Evolutionary conservation across 805 yeast genomes (phyloP).

Genomic region (Debaryomyces hansenii): DNA sequence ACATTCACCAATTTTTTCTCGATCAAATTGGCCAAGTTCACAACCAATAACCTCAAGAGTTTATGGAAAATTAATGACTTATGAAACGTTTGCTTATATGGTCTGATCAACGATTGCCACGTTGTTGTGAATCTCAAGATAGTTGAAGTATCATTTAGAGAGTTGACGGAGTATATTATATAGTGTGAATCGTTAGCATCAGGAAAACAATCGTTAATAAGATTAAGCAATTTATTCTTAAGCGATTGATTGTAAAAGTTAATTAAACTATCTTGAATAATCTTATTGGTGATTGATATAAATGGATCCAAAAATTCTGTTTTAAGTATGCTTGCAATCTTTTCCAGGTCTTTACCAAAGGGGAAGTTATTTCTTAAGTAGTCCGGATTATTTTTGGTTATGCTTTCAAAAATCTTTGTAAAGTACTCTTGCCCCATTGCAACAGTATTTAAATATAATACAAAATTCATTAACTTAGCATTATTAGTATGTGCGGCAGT

Average conservation of each 20-base stretch:
- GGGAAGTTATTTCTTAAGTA: slow-evolving; percentile 28
- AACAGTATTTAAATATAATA: slow-evolving; percentile 72
- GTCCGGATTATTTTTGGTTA: slow-evolving; percentile 24
- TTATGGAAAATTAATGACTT: slow-evolving; percentile 48
- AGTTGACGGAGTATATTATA: slow-evolving; percentile 26
- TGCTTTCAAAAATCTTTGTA: slow-evolving; percentile 48
- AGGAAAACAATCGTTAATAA: slow-evolving; percentile 45
- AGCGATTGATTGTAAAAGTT: slow-evolving; percentile 50
- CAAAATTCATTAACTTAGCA: slow-evolving; percentile 55
- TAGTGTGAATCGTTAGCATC: slow-evolving; percentile 33
- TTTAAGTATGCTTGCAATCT: slow-evolving; percentile 27
- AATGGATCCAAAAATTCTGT: slow-evolving; percentile 35
- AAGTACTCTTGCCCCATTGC: slow-evolving; percentile 62
- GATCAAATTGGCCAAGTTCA: slow-evolving; percentile 52
- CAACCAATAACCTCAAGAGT: slow-evolving; percentile 50
- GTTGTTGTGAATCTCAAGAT: slow-evolving; percentile 52
- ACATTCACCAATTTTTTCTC: slow-evolving; percentile 70
- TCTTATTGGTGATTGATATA: slow-evolving; percentile 31
- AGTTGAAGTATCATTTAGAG: slow-evolving; percentile 31
- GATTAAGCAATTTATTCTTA: slow-evolving; percentile 40
- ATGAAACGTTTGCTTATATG: slow-evolving; percentile 62
- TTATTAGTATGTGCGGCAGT: slow-evolving; percentile 36
- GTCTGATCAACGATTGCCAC: slow-evolving; percentile 66
- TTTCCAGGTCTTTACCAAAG: slow-evolving; percentile 36
- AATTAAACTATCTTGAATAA: slow-evolving; percentile 46